Conservation (phyloP, 2,329 filamentous ascomycete genomes). For the Pseudogymnoascus sp. region DNA sequence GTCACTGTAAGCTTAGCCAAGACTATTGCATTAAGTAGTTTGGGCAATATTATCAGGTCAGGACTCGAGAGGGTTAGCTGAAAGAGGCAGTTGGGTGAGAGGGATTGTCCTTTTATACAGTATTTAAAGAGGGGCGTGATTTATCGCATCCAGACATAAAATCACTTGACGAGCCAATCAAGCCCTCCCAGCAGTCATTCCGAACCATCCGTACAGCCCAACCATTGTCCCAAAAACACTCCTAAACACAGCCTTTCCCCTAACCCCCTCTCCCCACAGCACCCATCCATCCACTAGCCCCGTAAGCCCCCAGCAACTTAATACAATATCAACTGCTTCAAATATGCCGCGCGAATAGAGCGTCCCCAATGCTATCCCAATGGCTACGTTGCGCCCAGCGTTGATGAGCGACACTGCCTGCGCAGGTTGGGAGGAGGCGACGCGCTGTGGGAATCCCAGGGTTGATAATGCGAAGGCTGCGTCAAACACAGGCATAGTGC, state of each 20-base stretch:
- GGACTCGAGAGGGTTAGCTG: too few species aligned
- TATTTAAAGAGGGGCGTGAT: too few species aligned
- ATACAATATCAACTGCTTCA: not conserved
- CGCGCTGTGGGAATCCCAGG: not conserved
- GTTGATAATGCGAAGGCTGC: not conserved
- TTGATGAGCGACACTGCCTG: not conserved
- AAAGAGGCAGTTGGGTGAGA: too few species aligned
- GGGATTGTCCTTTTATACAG: too few species aligned
- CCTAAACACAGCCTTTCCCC: not conserved
- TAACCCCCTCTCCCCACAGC: not conserved
- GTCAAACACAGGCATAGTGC: not conserved
- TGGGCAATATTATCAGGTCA: too few species aligned
- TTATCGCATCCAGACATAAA: too few species aligned
- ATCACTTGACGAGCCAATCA: not conserved
- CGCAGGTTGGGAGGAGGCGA: not conserved
- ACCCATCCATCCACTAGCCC: not conserved
- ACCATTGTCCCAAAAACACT: not conserved
- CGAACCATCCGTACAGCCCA: not conserved
- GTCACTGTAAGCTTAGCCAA: not conserved
- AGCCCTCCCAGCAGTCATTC: not conserved
- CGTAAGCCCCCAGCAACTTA: not conserved
- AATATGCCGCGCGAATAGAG: not conserved
- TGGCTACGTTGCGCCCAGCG: not conserved
- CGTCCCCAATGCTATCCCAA: not conserved
- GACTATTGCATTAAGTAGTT: too few species aligned